Evolutionary conservation across 805 yeast genomes (phyloP), one percentile per base, ranked within the genome.

Genomic region (Pichia paraexigua): DNA sequence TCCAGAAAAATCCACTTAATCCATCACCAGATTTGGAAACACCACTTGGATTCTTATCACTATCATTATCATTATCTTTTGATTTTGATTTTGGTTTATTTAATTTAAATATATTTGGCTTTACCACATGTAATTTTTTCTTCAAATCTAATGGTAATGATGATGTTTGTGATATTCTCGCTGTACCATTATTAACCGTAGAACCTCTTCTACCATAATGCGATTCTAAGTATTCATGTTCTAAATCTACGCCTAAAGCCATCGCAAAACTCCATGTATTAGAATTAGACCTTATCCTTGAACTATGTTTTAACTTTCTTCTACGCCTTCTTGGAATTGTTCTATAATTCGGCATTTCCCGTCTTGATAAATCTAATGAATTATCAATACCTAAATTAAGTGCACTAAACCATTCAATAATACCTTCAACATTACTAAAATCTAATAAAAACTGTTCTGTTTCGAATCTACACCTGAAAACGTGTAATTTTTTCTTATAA

Each of bases 241-340:
- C 32, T 15, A 42, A 22, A 22, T n/a, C 22, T 15, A 47, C 15
- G 3, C 51, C 51, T 12, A 48, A 25, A 20, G 48, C 43, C 24
- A 43, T 21, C 13, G 47, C 46, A 41, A 48, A 45, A 32, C 48
- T 39, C 6, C 28, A 9, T 13, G 47, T n/a, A 13, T 11, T 18
- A 18, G 35, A 28, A 20, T 44, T 28, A 25, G 28, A 22, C n/a
- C 70, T 64, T 42, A 76, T 28, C 30, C 30, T 27, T 27, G 35
- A 28, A 20, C 41, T 28, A 25, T 37, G 28, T 18, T 70, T 64
- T 41, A 76, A 30, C 28, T 54, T 71, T 15, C 65, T 55, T 45
- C 88, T 71, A 57, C 91, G 73, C 55, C 94, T 74, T 56, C 92
- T 71, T 7, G 96, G 96, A 17, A 87, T 89, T 0, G 92, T 83